Conservation (phyloP, 83 land plant genomes). For the Diphasiastrum complanatum region DNA sequence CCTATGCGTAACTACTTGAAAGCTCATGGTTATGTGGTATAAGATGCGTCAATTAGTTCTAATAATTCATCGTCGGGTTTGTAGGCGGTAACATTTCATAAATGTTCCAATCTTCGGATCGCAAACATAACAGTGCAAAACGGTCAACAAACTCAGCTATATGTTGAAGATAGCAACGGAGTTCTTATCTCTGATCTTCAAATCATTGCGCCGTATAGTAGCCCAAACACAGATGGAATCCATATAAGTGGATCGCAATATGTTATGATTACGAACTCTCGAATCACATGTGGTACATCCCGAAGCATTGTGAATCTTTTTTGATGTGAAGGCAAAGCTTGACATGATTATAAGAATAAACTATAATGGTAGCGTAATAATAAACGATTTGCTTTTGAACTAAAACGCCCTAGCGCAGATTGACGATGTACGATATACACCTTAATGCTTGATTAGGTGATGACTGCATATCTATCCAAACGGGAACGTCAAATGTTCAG, state of each 20-base stretch:
- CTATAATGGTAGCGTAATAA: no score
- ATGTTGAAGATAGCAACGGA: not conserved
- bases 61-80: no score
- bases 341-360: no score
- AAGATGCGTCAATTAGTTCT: no score
- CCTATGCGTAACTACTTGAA: no score
- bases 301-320: no score
- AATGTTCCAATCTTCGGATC: not conserved
- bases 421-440: not conserved
- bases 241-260: not conserved
- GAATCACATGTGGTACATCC: not conserved
- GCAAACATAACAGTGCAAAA: not conserved
- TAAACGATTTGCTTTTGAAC: no score
- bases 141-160: not conserved
- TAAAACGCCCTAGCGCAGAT: no score
- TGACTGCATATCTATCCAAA: not conserved
- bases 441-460: not conserved
- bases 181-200: not conserved
- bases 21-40: no score
- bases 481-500: not conserved
- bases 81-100: no score
- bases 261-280: not conserved
- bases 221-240: constrained; percentile 2
- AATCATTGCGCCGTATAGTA: not conserved
- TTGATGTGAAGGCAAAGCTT: no score